Conservation (phyloP, 768 basidiomycete genomes). For the Xanthoconium purpureum region DNA sequence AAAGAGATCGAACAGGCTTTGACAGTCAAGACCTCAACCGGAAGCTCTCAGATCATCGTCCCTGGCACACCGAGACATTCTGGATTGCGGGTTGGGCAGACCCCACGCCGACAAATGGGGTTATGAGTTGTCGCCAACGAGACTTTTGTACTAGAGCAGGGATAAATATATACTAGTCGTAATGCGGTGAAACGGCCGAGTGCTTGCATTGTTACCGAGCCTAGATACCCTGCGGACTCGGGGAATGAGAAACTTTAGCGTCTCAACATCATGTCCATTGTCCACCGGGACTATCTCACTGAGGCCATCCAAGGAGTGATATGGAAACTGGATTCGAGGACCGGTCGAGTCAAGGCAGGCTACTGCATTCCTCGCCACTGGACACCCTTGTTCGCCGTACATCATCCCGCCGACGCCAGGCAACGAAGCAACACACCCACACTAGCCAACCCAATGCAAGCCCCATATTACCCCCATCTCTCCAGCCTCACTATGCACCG, state of each 20-base stretch:
- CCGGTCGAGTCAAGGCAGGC: conserved; percentile 23
- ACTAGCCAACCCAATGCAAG: neutral
- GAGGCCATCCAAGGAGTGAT: conserved; percentile 10
- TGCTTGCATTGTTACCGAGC: neutral
- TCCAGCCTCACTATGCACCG: conserved; percentile 9
- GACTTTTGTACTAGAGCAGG: conserved; percentile 1
- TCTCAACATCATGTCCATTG: conserved; percentile 13
- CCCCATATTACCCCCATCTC: conserved; percentile 2
- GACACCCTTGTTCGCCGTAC: conserved; percentile 54
- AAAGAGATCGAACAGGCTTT: conserved; percentile 60
- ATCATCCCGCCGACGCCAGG: conserved; percentile 40
- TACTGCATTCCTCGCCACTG: conserved; percentile 52
- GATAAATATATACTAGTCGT: neutral
- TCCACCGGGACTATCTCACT: neutral
- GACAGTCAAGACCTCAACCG: conserved; percentile 50
- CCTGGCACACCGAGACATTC: conserved; percentile 78
- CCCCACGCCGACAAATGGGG: conserved; percentile 70
- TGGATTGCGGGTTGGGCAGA: conserved; percentile 67
- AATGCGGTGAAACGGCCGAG: neutral
- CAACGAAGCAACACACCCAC: conserved; percentile 5
- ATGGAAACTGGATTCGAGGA: conserved; percentile 23
- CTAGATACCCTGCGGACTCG: conserved; percentile 4
- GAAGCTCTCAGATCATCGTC: conserved; percentile 66
- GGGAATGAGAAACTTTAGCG: neutral
- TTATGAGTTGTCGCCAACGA: conserved; percentile 39